Evolutionary conservation across 257 asterid species (phyloP).

Genomic region (Plectranthus barbatus): DNA sequence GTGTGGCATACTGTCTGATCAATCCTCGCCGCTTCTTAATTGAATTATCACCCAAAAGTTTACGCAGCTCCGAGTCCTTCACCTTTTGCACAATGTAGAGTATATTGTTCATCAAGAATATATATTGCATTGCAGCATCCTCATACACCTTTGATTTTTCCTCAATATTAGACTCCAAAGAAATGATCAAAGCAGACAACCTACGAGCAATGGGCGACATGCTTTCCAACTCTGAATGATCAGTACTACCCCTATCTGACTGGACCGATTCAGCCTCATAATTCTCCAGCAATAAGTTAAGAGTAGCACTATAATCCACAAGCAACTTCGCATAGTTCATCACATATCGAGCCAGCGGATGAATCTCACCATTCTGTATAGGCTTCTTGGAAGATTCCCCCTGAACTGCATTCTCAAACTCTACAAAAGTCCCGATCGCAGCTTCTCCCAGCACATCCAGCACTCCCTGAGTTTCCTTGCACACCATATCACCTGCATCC

Average conservation of each 20-base stretch:
- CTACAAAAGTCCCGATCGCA: constrained; percentile 82
- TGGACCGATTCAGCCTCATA: constrained; percentile 28
- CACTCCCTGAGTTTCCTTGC: constrained; percentile 76
- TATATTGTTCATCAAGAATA: constrained; percentile 87
- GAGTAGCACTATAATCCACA: constrained; percentile 73
- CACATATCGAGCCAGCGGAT: constrained; percentile 84
- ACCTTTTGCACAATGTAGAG: constrained; percentile 89
- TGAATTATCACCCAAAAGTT: constrained; percentile 83
- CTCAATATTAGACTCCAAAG: constrained; percentile 74
- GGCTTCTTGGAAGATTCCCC: constrained; percentile 80
- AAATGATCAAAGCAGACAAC: constrained; percentile 50
- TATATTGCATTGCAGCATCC: constrained; percentile 69
- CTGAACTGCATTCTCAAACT: constrained; percentile 87
- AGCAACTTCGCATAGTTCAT: constrained; percentile 88
- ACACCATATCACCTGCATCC: constrained; percentile 73
- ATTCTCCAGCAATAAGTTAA: constrained; percentile 51
- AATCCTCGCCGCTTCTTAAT: constrained; percentile 67
- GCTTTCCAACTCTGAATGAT: constrained; percentile 38
- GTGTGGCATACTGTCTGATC: constrained; percentile 75
- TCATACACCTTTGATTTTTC: constrained; percentile 84
- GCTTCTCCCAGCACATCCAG: constrained; percentile 71
- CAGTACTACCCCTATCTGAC: constrained; percentile 21
- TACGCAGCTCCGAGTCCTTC: constrained; percentile 75
- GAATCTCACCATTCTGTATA: constrained; percentile 76
- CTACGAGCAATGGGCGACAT: constrained; percentile 48